Base-by-base conservation (phyloP, 768 basidiomycete genomes). In the Hygrocybe punicea region DNA sequence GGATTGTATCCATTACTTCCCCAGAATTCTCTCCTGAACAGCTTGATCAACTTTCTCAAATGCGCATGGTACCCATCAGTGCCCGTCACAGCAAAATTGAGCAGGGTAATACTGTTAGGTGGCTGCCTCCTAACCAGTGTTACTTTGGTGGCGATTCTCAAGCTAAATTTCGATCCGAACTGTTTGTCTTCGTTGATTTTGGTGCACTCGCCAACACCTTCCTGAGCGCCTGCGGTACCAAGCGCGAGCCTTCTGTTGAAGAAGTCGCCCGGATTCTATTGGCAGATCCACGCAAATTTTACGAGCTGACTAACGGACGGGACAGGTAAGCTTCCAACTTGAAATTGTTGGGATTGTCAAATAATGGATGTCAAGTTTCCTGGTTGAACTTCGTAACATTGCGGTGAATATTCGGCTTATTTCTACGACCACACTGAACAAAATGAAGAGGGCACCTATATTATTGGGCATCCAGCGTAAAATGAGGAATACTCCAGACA, bases 111-210 rank as follows among this genome's bases (percentile, higher is more conserved):
- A 61, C 56, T n/a, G 66, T 72, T 58, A 77, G 66, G 49, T 84
- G 76, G 77, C 67, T 87, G 23, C 68, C 80, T 23, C 89, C 89
- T 8, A 74, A 66, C 3, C 85, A 86, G 55, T 93, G 91, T 61
- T 91, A 86, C 66, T 79, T 93, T 56, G 81, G 80, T 3, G 74
- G 77, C 25, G 73, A 77, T 51, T 69, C 75, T 16, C 73, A 77
- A 23, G 79, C 81, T 23, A 77, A 80, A 35, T 84, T 93, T 39
- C 88, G 91, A 65, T 87, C 87, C 3, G 86, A 87, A 60, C 73
- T 96, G 1, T 97, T 98, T 65, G 79, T 83, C 34, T 97, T 94
- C 63, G 84, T 98, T 50, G 86, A 96, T 68, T 97, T 96, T 67
- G 95, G 94, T 2, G 66, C 79, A 1, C 74, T 78, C 4, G 96